These are phyloP conservation scores for Aphelidium insulamus DNA, from an alignment of 371 early-diverging fungal genomes.

Conservation along the genomic window DNA sequence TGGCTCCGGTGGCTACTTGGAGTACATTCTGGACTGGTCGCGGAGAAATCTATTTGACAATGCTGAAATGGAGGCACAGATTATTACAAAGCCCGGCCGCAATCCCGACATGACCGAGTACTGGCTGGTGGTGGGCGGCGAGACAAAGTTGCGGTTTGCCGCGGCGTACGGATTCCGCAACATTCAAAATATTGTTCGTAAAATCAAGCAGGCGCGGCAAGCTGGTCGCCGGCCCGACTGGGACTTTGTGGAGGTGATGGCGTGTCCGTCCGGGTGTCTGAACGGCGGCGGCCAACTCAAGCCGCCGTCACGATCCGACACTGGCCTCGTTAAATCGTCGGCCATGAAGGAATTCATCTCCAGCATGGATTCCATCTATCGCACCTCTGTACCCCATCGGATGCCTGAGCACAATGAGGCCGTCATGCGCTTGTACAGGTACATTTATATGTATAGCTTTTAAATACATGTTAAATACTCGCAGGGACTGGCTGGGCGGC, in stretches of 20 bases:
- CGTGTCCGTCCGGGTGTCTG: constrained; percentile 77
- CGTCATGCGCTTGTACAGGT: constrained; percentile 30
- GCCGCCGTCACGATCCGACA: constrained; percentile 10
- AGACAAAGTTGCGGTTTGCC: constrained; percentile 43
- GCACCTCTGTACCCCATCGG: constrained; percentile 4
- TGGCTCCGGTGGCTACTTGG: constrained; percentile 73
- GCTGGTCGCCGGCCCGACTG: constrained; percentile 23
- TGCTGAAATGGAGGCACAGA: constrained; percentile 5
- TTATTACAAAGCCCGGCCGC: constrained; percentile 29
- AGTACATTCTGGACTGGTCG: constrained; percentile 59
- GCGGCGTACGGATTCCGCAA: constrained; percentile 86
- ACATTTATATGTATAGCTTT: constrained; percentile 7
- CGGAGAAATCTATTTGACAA: constrained; percentile 50
- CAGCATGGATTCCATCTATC: constrained; percentile 23
- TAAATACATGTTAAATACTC: too few relatives aligned
- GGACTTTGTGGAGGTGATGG: constrained; percentile 92
- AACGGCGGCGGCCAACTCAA: constrained; percentile 77
- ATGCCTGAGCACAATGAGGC: constrained; percentile 24
- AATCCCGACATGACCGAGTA: constrained; percentile 64
- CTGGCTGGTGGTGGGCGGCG: constrained; percentile 19
- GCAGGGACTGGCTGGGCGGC: too few relatives aligned
- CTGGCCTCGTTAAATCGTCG: background rate
- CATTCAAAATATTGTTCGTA: constrained; percentile 83
- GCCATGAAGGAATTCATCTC: constrained; percentile 23
- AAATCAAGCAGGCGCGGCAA: constrained; percentile 27